Conservation (phyloP, 2,329 filamentous ascomycete species). For the Cercospora citrullina region DNA sequence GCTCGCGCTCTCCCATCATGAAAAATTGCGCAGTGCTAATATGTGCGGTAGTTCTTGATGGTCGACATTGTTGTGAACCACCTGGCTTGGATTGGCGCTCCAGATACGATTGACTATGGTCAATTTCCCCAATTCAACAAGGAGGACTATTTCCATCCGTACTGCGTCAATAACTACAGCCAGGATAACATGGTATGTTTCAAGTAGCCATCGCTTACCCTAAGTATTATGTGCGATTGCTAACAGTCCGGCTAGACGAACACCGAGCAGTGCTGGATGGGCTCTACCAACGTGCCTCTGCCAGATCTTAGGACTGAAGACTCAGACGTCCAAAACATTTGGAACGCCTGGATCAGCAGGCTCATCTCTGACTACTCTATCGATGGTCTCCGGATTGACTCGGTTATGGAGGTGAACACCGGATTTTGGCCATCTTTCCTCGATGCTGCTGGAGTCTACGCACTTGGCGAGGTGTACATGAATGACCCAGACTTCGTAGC, state of each 20-base stretch:
- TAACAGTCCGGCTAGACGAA: conserved; percentile 33
- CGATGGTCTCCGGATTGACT: conserved; percentile 56
- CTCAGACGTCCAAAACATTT: conserved; percentile 50
- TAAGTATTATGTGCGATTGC: not conserved
- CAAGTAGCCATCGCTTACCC: not conserved
- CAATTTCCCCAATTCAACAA: conserved; percentile 45
- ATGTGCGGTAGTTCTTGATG: conserved; percentile 38
- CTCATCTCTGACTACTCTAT: conserved; percentile 63
- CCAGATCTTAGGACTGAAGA: conserved; percentile 63
- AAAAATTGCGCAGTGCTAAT: not conserved
- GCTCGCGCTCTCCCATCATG: not conserved
- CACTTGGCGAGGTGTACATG: conserved; percentile 50
- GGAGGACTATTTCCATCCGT: conserved; percentile 50
- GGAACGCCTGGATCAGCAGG: conserved; percentile 59
- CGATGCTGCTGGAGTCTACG: conserved; percentile 43
- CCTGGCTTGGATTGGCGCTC: conserved; percentile 39
- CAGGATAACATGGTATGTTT: conserved; percentile 25
- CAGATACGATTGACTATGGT: conserved; percentile 35
- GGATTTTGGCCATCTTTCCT: conserved; percentile 45
- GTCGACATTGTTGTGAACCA: conserved; percentile 43
- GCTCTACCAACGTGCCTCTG: conserved; percentile 56
- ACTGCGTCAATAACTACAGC: conserved; percentile 59
- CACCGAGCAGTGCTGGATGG: conserved; percentile 55
- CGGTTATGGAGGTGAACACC: conserved; percentile 49
- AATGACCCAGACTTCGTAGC: conserved; percentile 43